These are phyloP conservation scores for Ceratocystis papillata DNA, from an alignment of 2,329 filamentous ascomycete species.

Conservation along the genomic window DNA sequence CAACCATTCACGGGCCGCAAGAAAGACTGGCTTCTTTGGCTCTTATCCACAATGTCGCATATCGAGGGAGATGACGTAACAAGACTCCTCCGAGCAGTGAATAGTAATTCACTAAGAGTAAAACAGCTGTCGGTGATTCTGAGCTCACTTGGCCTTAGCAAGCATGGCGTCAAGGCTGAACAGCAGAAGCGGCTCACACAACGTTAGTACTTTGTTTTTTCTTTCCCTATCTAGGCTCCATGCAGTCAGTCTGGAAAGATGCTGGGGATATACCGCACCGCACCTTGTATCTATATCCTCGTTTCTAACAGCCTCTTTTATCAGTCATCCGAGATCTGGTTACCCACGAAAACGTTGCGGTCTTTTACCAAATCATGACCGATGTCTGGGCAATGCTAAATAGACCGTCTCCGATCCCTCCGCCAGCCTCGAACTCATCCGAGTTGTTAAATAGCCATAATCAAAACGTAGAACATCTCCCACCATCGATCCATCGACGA, in stretches of 20 bases:
- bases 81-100: conserved; percentile 37
- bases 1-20: not conserved
- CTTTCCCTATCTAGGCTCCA: not conserved
- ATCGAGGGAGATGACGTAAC: conserved; percentile 34
- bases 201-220: conserved; percentile 46
- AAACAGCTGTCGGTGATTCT: conserved; percentile 67
- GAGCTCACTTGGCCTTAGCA: conserved; percentile 59
- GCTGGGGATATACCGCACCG: too few relatives aligned
- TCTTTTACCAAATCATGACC: conserved; percentile 35
- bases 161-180: conserved; percentile 74
- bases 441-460: not conserved
- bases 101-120: conserved; percentile 41
- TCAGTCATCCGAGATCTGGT: conserved; percentile 38
- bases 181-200: conserved; percentile 67
- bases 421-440: not conserved
- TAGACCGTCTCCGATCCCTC: not conserved
- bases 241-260: not conserved
- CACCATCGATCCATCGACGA: too few relatives aligned
- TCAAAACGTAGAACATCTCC: not conserved
- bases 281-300: not conserved
- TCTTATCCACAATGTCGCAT: conserved; percentile 12
- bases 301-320: conserved; percentile 1
- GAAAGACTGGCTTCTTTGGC: not conserved
- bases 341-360: conserved; percentile 32
- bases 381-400: conserved; percentile 14